Conservation (phyloP, 805 yeast genomes). For the Clavispora asparagi region DNA sequence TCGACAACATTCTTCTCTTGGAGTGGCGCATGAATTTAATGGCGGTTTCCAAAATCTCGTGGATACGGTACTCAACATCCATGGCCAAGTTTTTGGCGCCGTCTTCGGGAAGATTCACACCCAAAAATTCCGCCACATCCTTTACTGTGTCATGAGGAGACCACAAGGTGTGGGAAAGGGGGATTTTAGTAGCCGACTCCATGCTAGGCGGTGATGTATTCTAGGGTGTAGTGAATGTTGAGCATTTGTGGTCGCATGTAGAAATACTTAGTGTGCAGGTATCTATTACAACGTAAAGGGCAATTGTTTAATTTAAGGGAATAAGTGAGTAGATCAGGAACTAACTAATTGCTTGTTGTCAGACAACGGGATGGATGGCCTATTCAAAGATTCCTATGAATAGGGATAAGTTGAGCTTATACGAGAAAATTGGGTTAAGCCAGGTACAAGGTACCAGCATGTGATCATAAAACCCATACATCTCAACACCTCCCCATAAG, state of each 20-base stretch:
- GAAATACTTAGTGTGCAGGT: no score
- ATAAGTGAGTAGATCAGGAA: no score
- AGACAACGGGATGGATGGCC: no score
- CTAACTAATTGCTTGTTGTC: no score
- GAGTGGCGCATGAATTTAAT: slow-evolving; percentile 93
- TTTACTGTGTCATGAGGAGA: slow-evolving; percentile 95
- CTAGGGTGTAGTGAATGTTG: background rate
- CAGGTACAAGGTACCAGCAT: no score
- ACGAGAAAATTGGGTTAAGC: no score
- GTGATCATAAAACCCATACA: no score
- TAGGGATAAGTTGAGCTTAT: no score
- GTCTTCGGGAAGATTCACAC: slow-evolving; percentile 81
- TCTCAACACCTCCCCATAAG: no score
- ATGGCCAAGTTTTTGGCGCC: slow-evolving; percentile 92
- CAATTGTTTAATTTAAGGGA: no score
- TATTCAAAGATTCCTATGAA: no score
- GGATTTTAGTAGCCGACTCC: slow-evolving; percentile 37
- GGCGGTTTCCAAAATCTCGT: slow-evolving; percentile 93
- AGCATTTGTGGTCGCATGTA: background rate
- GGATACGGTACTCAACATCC: slow-evolving; percentile 98
- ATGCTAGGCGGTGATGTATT: background rate
- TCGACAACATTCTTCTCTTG: slow-evolving; percentile 73
- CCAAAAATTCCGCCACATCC: slow-evolving; percentile 91
- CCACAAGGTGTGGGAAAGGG: slow-evolving; percentile 88
- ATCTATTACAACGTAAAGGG: no score